Evolutionary conservation across 2,329 filamentous ascomycete genomes (phyloP).

Genomic region (Nemania sp.): DNA sequence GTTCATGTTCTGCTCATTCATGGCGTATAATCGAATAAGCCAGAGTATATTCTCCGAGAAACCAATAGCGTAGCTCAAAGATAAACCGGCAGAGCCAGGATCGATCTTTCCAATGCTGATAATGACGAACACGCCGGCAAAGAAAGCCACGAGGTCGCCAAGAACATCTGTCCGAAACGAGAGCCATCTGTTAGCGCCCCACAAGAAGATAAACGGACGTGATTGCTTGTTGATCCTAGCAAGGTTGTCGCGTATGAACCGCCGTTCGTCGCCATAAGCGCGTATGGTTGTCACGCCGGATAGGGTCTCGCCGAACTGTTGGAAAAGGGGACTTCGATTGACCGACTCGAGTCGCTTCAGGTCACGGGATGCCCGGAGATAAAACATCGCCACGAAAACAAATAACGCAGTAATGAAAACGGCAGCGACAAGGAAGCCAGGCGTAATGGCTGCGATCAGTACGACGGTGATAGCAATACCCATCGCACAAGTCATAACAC

Average conservation of each 20-base stretch:
- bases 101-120: slow-evolving; percentile 85
- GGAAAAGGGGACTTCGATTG: slow-evolving; percentile 93
- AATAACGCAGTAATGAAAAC: slow-evolving; percentile 88
- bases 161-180: slow-evolving; percentile 91
- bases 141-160: slow-evolving; percentile 92
- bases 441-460: slow-evolving; percentile 89
- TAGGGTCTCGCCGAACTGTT: slow-evolving; percentile 96
- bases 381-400: slow-evolving; percentile 85
- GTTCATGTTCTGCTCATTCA: slow-evolving; percentile 99
- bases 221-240: slow-evolving; percentile 88
- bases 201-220: slow-evolving; percentile 94
- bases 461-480: slow-evolving; percentile 85
- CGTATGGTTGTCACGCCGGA: slow-evolving; percentile 96
- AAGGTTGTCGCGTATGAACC: slow-evolving; percentile 94
- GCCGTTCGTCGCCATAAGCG: slow-evolving; percentile 92
- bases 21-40: slow-evolving; percentile 92
- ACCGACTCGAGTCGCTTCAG: slow-evolving; percentile 95
- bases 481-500: slow-evolving; percentile 72
- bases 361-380: slow-evolving; percentile 92
- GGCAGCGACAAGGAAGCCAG: slow-evolving; percentile 88
- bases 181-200: slow-evolving; percentile 97
- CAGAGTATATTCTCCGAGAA: slow-evolving; percentile 98
- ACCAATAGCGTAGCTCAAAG: slow-evolving; percentile 93
- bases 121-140: slow-evolving; percentile 91
- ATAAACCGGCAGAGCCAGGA: slow-evolving; percentile 91